These are phyloP conservation scores for Suillus brevipes DNA, from an alignment of 768 basidiomycete genomes.

Conservation along the genomic window DNA sequence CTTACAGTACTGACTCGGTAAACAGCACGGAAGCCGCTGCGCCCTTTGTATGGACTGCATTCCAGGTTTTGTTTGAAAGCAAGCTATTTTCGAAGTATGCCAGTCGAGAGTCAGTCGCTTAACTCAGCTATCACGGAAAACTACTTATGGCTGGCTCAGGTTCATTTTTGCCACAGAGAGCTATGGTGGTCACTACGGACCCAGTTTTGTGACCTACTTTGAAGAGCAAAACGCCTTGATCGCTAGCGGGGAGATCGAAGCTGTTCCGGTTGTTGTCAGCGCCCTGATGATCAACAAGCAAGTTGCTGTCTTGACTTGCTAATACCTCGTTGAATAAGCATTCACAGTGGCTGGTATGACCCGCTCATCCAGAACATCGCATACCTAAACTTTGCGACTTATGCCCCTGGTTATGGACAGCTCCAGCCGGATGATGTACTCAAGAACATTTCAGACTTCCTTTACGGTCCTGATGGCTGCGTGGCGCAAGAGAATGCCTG, in stretches of 20 bases:
- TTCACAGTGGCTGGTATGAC: constrained; percentile 61
- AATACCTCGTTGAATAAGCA: not conserved
- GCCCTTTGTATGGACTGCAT: constrained; percentile 58
- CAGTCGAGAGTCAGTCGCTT: constrained; percentile 49
- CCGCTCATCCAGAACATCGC: constrained; percentile 63
- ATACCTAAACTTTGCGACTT: constrained; percentile 57
- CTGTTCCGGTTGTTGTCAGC: constrained; percentile 53
- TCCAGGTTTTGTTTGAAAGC: constrained; percentile 66
- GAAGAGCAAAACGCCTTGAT: constrained; percentile 61
- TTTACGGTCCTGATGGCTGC: constrained; percentile 51
- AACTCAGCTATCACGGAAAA: not conserved
- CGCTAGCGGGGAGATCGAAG: constrained; percentile 41
- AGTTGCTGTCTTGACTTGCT: constrained; percentile 1
- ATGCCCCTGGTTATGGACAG: constrained; percentile 69
- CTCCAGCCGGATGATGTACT: constrained; percentile 51
- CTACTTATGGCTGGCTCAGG: constrained; percentile 29
- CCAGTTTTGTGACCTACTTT: constrained; percentile 64
- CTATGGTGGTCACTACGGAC: constrained; percentile 70
- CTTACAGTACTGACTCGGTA: constrained; percentile 55
- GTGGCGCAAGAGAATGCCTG: constrained; percentile 55
- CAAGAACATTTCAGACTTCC: constrained; percentile 47
- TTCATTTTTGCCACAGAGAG: constrained; percentile 68
- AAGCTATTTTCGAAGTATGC: constrained; percentile 49
- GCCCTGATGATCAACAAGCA: constrained; percentile 69
- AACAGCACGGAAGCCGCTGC: constrained; percentile 54